Conservation (phyloP, 2,329 filamentous ascomycete genomes). For the Neopestalotiopsis sp. region DNA sequence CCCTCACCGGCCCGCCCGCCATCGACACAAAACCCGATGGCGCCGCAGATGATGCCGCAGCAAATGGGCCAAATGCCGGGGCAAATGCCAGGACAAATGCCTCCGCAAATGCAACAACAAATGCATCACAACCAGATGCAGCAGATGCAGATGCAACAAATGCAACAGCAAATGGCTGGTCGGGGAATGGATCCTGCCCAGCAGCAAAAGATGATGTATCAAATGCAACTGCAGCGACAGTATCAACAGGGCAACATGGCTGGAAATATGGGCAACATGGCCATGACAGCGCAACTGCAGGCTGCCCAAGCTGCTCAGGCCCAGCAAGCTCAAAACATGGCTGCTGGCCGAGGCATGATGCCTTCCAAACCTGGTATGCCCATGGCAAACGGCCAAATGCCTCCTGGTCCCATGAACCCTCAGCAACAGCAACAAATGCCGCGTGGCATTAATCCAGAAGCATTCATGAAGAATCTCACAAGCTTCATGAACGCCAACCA, state of each 20-base stretch:
- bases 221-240: conserved; percentile 83
- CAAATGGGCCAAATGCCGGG: conserved; percentile 48
- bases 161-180: conserved; percentile 44
- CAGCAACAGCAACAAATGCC: conserved; percentile 45
- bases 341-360: conserved; percentile 55
- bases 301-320: conserved; percentile 24
- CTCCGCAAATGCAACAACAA: conserved; percentile 37
- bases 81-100: conserved; percentile 40
- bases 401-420: conserved; percentile 52
- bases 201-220: conserved; percentile 77
- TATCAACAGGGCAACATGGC: conserved; percentile 60
- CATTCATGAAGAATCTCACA: conserved; percentile 77
- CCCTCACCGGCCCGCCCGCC: conserved; percentile 62
- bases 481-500: conserved; percentile 79
- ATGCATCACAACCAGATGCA: conserved; percentile 46
- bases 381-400: conserved; percentile 62
- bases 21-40: conserved; percentile 58
- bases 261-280: conserved; percentile 36
- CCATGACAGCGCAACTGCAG: conserved; percentile 58
- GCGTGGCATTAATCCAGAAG: conserved; percentile 60
- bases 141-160: conserved; percentile 43
- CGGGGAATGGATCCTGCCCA: conserved; percentile 64
- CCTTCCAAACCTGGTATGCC: conserved; percentile 53
- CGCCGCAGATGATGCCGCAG: conserved; percentile 59
- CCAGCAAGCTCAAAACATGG: conserved; percentile 37